Base-by-base conservation (phyloP, 306 rosid genomes). In the Dalbergia oliveri region DNA sequence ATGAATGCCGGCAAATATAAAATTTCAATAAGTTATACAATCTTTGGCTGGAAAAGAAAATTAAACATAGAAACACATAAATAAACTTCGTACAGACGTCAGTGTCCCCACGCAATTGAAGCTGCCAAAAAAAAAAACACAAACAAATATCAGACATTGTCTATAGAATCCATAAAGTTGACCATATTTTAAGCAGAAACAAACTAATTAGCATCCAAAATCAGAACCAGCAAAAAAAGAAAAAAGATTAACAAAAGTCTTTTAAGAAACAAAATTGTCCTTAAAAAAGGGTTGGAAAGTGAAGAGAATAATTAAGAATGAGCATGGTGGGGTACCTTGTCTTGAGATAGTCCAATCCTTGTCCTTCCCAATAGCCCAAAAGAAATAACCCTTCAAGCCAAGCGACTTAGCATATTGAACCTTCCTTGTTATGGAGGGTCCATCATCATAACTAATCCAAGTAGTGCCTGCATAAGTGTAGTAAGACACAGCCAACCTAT, bases 401-500 rank as follows among this genome's bases (percentile, higher is more conserved):
- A 39, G 1, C 0, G 84, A 77, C 67, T 53, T 64, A 2, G 90
- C 92, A 59, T 71, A 92, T 69, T 23, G 85, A 72, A 90, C 91
- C 86, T 89, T 92, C 54, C 8, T 16, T 5, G 8, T 41, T 2
- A 86, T 80, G 8, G 97, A 91, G 0, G 16, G 26, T 3, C 82
- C 89, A 75, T 90, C 97, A 49, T 93, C 99, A n/a, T 86, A 94
- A 61, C 93, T 89, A 58, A 94, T 68, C 99, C 97, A 91, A 63
- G 91, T 78, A 45, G 79, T 82, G 4, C 92, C 91, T 0, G 78
- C 76, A n/a, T 82, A 83, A 45, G 94, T 86, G 65, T 91, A 94
- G 35, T 77, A 89, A 7, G 97, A 79, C 56, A 69, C 93, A 8
- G 90, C 84, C 5, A 31, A 9, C 37, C 15, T n/a, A 33, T 94